Percentiles rank a stretch among this genome's conserved stretches.
Conservation (phyloP, 1,139 yeast genomes). For the Hemisphaericaspora xylanilytica region DNA sequence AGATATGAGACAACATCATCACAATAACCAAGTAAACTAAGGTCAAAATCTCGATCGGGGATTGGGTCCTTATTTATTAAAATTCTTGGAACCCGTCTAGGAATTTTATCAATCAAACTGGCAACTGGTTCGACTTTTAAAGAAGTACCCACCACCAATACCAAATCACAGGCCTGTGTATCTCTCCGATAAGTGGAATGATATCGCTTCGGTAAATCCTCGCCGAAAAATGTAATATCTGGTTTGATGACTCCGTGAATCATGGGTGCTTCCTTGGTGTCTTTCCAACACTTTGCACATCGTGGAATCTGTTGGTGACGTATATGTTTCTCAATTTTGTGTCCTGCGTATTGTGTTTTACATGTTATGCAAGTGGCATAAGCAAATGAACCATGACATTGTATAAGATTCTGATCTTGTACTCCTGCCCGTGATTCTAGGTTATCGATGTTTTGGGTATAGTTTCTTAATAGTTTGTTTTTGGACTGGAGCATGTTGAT, state of each 20-base stretch:
- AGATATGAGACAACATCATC: conserved; percentile 80
- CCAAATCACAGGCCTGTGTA: conserved; percentile 64
- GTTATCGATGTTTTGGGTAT: conserved; percentile 92
- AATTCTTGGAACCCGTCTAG: conserved; percentile 72
- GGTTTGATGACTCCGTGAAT: conserved; percentile 88
- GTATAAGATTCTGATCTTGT: conserved; percentile 63
- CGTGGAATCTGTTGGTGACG: conserved; percentile 60
- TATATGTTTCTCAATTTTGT: conserved; percentile 59
- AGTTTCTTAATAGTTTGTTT: conserved; percentile 75
- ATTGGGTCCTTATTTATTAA: conserved; percentile 78
- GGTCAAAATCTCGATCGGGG: conserved; percentile 77
- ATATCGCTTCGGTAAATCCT: conserved; percentile 71
- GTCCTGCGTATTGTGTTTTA: conserved; percentile 64
- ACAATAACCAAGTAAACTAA: conserved; percentile 75
- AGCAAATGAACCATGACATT: conserved; percentile 95
- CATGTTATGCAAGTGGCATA: conserved; percentile 84
- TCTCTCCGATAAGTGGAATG: conserved; percentile 59
- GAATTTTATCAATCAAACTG: conserved; percentile 72
- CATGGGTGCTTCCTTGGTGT: conserved; percentile 36
- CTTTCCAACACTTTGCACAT: conserved; percentile 63
- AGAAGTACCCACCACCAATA: conserved; percentile 87
- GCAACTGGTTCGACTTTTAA: conserved; percentile 92
- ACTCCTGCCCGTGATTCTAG: conserved; percentile 82
- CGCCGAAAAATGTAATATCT: conserved; percentile 91
- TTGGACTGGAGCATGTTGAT: conserved; percentile 72